Percentiles rank a stretch among this genome's conserved stretches.
Evolutionary conservation across 176 grass and related monocot species (phyloP).

Genomic region (Triticum monococcum): DNA sequence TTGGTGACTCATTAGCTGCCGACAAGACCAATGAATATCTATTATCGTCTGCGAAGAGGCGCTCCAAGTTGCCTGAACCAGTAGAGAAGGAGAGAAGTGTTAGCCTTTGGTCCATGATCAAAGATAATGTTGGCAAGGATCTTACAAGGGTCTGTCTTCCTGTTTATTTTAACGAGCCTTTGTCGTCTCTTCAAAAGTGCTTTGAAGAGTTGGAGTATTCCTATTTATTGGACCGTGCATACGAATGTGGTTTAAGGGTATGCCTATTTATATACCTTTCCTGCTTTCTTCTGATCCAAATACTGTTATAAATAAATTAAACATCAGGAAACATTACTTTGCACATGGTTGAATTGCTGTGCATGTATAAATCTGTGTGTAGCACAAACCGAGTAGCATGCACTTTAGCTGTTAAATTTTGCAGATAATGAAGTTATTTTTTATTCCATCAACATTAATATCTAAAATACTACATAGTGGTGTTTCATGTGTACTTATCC

Average conservation of each 20-base stretch:
- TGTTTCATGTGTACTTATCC: constrained; percentile 23
- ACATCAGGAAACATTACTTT: not conserved
- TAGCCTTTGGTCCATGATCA: constrained; percentile 92
- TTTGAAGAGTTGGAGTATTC: constrained; percentile 95
- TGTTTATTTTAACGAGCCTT: constrained; percentile 89
- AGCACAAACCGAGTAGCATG: not conserved
- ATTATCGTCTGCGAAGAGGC: constrained; percentile 43
- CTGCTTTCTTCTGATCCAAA: not conserved
- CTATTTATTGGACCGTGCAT: constrained; percentile 76
- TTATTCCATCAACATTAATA: not conserved
- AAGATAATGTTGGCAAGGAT: constrained; percentile 94
- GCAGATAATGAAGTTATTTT: not conserved
- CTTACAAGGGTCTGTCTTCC: constrained; percentile 89
- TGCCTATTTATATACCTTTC: constrained; percentile 18
- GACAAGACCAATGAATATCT: constrained; percentile 24
- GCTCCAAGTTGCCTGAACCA: constrained; percentile 67
- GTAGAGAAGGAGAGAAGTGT: constrained; percentile 84
- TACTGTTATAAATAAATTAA: not conserved
- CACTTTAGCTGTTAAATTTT: not conserved
- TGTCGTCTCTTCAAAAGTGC: constrained; percentile 89
- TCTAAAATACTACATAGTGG: not conserved
- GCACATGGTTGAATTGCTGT: not conserved
- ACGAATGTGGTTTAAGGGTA: constrained; percentile 50
- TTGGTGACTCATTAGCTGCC: constrained; percentile 15
- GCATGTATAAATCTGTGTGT: not conserved